These are phyloP conservation scores for Calonectria henricotiae DNA, from an alignment of 2,329 filamentous ascomycete genomes.

Conservation along the genomic window DNA sequence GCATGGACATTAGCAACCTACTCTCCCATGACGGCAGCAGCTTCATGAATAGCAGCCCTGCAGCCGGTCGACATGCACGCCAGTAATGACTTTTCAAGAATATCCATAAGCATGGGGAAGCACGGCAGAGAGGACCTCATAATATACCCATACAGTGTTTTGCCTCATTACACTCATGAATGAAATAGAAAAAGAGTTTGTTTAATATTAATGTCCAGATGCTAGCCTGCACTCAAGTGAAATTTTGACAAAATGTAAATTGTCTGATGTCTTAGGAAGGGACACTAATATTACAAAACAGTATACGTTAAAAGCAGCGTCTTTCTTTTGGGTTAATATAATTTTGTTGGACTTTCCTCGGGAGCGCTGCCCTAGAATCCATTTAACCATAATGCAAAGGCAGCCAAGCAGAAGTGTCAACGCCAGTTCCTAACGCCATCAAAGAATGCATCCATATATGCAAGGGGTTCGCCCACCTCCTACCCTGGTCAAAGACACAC, in stretches of 20 bases:
- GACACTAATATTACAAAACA: constrained; percentile 37
- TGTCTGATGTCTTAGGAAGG: constrained; percentile 13
- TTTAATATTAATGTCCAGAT: background rate
- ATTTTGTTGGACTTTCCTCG: constrained; percentile 10
- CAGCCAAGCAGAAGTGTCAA: constrained; percentile 34
- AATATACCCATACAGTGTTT: constrained; percentile 45
- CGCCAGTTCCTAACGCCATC: constrained; percentile 47
- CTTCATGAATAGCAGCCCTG: constrained; percentile 71
- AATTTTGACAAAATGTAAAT: constrained; percentile 19
- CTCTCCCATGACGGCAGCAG: constrained; percentile 74
- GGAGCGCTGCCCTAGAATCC: constrained; percentile 26
- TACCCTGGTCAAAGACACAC: constrained; percentile 3
- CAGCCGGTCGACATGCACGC: constrained; percentile 58
- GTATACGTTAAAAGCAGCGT: constrained; percentile 23
- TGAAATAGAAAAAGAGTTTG: background rate
- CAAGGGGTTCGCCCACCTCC: constrained; percentile 28
- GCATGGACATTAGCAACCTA: constrained; percentile 72
- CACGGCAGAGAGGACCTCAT: constrained; percentile 38
- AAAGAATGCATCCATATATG: constrained; percentile 44
- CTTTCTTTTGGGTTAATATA: background rate
- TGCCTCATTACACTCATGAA: background rate
- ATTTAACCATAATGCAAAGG: constrained; percentile 19
- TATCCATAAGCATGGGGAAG: constrained; percentile 29
- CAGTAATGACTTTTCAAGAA: constrained; percentile 43
- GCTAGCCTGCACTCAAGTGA: background rate